Conservation (phyloP, 257 asterid species). For the Lantana camara region DNA sequence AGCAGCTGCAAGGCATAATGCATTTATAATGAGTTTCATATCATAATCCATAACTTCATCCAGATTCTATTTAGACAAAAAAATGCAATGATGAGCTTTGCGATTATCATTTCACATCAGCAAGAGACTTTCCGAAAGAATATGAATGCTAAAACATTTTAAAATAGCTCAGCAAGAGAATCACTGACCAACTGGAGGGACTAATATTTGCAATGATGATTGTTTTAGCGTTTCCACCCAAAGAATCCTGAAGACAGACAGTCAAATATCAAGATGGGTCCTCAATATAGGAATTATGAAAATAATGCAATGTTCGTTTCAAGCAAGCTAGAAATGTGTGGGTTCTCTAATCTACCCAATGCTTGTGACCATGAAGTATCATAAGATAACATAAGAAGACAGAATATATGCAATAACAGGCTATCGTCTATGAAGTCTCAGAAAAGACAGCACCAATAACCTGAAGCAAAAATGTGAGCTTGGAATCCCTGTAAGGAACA, state of each 20-base stretch:
- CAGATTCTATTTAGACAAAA: not conserved
- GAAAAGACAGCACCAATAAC: conserved; percentile 42
- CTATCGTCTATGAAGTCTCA: not conserved
- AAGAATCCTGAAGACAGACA: conserved; percentile 65
- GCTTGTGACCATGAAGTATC: conserved; percentile 1
- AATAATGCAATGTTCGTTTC: not conserved
- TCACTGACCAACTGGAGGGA: conserved; percentile 75
- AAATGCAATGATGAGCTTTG: conserved; percentile 11
- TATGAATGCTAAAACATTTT: not conserved
- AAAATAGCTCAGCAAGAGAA: conserved; percentile 19
- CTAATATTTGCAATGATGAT: conserved; percentile 90
- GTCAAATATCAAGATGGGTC: conserved; percentile 13
- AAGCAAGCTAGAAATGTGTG: not conserved
- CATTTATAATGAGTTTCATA: conserved; percentile 27
- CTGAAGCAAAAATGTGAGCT: conserved; percentile 99
- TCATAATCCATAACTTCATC: conserved; percentile 4
- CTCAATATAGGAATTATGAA: not conserved
- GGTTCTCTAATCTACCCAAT: not conserved
- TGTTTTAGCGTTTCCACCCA: conserved; percentile 99
- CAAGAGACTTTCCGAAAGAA: conserved; percentile 17
- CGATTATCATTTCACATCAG: not conserved
- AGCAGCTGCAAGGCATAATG: conserved; percentile 54
- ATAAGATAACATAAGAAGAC: not conserved
- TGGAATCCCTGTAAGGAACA: conserved; percentile 97
- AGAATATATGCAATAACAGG: conserved; percentile 10